Percentiles rank a stretch among this genome's conserved stretches.
phyloP scores from a whole-genome alignment of 257 asterid genomes.

The Haberlea rhodopensis region DNA sequence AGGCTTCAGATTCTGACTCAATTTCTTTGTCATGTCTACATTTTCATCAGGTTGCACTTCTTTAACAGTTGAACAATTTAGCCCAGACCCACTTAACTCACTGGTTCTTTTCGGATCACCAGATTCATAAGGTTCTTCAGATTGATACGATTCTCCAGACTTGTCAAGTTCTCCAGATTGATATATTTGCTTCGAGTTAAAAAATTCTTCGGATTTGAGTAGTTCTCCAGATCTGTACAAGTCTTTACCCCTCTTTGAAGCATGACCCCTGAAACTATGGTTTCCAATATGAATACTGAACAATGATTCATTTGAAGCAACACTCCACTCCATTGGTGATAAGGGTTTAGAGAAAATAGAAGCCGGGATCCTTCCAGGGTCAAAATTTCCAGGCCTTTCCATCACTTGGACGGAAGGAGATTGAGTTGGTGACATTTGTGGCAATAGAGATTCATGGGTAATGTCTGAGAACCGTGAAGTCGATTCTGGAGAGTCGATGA shows the following conservation, averaged over 20 bases:
- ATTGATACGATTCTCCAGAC: constrained; percentile 16
- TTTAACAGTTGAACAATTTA: constrained; percentile 18
- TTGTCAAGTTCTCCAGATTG: constrained; percentile 8
- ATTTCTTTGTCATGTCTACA: constrained; percentile 13
- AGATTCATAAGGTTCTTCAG: constrained; percentile 21
- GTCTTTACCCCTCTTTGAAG: constrained; percentile 22
- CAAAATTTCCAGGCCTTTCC: constrained; percentile 41
- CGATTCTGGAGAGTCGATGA: constrained; percentile 29
- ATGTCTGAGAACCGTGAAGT: constrained; percentile 35
- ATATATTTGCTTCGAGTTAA: constrained; percentile 5
- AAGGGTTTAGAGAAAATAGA: constrained; percentile 31
- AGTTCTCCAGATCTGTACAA: constrained; percentile 32
- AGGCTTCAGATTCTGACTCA: constrained; percentile 18
- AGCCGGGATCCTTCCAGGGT: constrained; percentile 42
- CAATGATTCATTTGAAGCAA: constrained; percentile 41
- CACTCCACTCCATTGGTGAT: constrained; percentile 41
- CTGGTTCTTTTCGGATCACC: constrained; percentile 21
- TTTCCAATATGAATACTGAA: constrained; percentile 42
- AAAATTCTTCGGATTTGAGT: constrained; percentile 19
- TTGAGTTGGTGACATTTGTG: constrained; percentile 30
- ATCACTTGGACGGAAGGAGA: constrained; percentile 53
- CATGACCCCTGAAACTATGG: constrained; percentile 30
- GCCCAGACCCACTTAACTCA: constrained; percentile 19
- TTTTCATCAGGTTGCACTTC: constrained; percentile 24
- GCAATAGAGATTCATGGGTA: constrained; percentile 31